Conservation (phyloP, 164 flowering plant species). For the Aristolochia contorta region DNA sequence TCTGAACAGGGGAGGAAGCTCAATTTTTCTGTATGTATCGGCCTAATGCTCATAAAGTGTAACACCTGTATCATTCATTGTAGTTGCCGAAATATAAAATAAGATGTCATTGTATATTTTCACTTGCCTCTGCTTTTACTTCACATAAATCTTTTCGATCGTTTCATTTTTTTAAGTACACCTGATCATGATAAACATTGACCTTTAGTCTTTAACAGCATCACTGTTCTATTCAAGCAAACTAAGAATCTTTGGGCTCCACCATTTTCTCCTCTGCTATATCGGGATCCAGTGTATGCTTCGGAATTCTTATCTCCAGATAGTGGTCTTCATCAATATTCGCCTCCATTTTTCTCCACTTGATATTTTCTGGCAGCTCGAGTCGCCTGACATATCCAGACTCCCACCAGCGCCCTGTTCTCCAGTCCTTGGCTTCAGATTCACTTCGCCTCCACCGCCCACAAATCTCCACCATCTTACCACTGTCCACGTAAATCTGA, state of each 20-base stretch:
- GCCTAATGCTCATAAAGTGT: no score
- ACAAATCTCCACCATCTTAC: constrained; percentile 67
- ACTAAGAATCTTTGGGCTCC: constrained; percentile 10
- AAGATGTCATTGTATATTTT: background rate
- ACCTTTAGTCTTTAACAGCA: background rate
- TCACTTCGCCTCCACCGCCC: constrained; percentile 56
- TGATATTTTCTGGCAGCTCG: constrained; percentile 70
- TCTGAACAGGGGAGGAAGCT: no score
- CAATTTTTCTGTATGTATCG: no score
- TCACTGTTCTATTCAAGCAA: background rate
- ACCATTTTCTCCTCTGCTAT: constrained; percentile 14
- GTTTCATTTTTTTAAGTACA: background rate
- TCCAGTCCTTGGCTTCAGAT: constrained; percentile 51
- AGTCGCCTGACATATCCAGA: constrained; percentile 69
- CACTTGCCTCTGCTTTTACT: background rate
- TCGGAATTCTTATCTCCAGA: constrained; percentile 65
- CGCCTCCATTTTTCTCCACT: constrained; percentile 50
- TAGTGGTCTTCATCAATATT: constrained; percentile 25
- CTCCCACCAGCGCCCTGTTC: constrained; percentile 77
- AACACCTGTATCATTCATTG: no score
- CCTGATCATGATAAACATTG: background rate
- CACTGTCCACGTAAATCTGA: constrained; percentile 43
- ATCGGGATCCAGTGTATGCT: constrained; percentile 14
- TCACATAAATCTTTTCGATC: background rate
- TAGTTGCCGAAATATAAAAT: no score